A percentile compares a stretch with the other conserved stretches of the same genome.
These are phyloP conservation scores for Bryum argenteum DNA, from an alignment of 225 moss, liverwort and hornwort species.

Conservation along the genomic window DNA sequence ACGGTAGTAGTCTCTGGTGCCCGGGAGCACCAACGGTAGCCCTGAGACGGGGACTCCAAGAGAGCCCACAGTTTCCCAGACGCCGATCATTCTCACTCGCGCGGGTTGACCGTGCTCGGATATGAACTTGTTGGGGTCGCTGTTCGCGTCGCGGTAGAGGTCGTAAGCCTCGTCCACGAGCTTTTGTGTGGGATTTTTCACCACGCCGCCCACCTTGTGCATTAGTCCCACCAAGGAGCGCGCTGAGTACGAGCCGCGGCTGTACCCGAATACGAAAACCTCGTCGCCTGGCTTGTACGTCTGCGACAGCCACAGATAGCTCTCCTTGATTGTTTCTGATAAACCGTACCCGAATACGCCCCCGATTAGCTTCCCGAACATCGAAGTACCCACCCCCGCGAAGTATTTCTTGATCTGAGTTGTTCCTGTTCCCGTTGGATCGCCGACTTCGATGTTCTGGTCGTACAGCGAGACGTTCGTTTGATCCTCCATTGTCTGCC, in stretches of 20 bases:
- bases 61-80: conserved; percentile 33
- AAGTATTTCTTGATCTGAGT: conserved; percentile 33
- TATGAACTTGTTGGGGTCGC: neutral
- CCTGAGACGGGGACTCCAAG: conserved; percentile 12
- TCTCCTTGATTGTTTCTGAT: conserved; percentile 21
- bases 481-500: conserved; percentile 20
- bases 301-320: conserved; percentile 15
- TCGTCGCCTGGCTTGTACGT: conserved; percentile 23
- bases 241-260: conserved; percentile 35
- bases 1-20: conserved; percentile 3
- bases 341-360: conserved; percentile 26
- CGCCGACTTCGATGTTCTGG: conserved; percentile 13
- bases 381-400: conserved; percentile 27
- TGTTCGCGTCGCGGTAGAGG: conserved; percentile 12
- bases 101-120: neutral
- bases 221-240: conserved; percentile 33
- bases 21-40: neutral
- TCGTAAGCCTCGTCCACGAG: conserved; percentile 26
- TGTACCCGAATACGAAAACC: conserved; percentile 36
- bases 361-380: conserved; percentile 24
- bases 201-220: conserved; percentile 29
- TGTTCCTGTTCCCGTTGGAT: neutral
- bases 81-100: conserved; percentile 30
- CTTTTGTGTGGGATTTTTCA: neutral
- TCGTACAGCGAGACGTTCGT: conserved; percentile 26